Base-by-base conservation (phyloP, 352 stramenopile genomes). In the Globisporangium uncinulatum region DNA sequence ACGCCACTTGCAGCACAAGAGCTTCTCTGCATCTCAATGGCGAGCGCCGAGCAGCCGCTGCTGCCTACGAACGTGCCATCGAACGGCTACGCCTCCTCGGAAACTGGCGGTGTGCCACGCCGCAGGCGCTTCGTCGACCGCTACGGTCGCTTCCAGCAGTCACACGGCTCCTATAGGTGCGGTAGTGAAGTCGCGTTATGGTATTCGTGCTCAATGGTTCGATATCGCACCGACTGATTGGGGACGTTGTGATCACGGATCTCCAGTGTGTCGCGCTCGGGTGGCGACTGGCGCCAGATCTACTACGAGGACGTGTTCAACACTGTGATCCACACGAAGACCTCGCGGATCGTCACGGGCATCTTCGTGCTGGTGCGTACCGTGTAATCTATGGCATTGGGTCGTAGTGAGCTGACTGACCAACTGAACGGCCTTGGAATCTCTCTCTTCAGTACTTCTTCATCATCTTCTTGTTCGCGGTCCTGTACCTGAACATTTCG, bases 281-380 rank as follows among this genome's bases (percentile, higher is more conserved):
- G 84, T 8, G 84, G 84, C 14, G 76, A 94, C 51, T 94, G 84
- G 84, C 78, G 82, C 19, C 71, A 77, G 60, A 87, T 92, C 62
- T 94, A 94, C 70, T 89, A 71, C 62, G 73, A 94, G 29, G 84
- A 94, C 59, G 66, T 86, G 32, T 94, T 92, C 74, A 84, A 94
- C 68, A 92, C 85, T 43, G 69, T 94, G 29, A 89, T 94, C 63
- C 89, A 94, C 70, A 94, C 85, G 39, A 75, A 77, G 63, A 92
- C 85, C 29, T 89, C 76, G 53, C 75, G 77, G 49, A 92, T 94
- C 48, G 70, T 92, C 55, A 77, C 69, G 51, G 84, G 82, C 31
- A 87, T 94, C 59, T 92, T 92, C 62, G 45, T 84, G 31, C 64
- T 77, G 54, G 84, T 92, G 47, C 36, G 82, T 46, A 7, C 24